Base-by-base conservation (phyloP, 2,329 filamentous ascomycete genomes). In the Pyricularia pennisetigena region DNA sequence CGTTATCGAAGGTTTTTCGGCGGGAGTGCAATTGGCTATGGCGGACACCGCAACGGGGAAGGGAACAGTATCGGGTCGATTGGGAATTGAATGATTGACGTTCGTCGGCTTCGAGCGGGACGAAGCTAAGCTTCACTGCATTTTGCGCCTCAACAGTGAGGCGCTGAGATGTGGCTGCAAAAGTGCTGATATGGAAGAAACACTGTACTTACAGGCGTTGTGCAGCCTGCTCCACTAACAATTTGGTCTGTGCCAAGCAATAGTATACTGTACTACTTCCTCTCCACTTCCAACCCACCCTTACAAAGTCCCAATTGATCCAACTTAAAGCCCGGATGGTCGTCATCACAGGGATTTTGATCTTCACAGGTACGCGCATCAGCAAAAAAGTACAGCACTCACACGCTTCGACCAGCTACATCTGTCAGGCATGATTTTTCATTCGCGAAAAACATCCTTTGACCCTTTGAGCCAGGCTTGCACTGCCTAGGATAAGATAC, bases 371-470 rank as follows among this genome's bases (percentile, higher is more conserved):
- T 7, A 62, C 10, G 59, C 59, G 59, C 24, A 62, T 62, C 59
- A 62, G 20, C 59, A 29, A 61, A 61, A 26, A 62, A 62, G 14
- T 62, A 62, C 59, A 62, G 59, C 59, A 28, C 24, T 28, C 23
- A 26, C 59, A 62, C 24, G 23, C n/a, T n/a, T 62, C 12, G 24
- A 16, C 28, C 59, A 29, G 59, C 59, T 62, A 62, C 59, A 62
- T 62, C 24, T 26, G 59, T 62, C 59, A 62, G 59, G 59, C 59
- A 62, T 62, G 59, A 28, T 29, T 62, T 62, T 62, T 62, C 59
- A 62, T 62, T 12, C 59, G 59, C 59, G 24, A 20, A 20, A 26
- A 62, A 62, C 59, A 62, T 62, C 59, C 12, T 62, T 62, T 62
- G 24, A 62, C 28, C 59, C 10, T 28, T 26, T 62, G 20, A 26